Conservation (phyloP, 768 basidiomycete species). For the Tulasnella sp. region DNA sequence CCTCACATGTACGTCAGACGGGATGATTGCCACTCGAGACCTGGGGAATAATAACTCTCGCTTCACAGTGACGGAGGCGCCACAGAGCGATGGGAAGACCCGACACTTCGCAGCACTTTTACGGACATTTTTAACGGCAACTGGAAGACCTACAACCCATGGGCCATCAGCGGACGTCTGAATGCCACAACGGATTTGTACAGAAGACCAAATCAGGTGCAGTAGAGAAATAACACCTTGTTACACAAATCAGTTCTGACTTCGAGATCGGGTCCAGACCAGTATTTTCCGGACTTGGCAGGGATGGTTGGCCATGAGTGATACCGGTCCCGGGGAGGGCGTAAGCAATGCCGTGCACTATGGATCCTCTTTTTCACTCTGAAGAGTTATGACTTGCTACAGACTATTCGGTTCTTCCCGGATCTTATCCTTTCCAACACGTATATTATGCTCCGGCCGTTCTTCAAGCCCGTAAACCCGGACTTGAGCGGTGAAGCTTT, state of each 20-base stretch:
- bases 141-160: slow-evolving; percentile 19
- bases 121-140: slow-evolving; percentile 19
- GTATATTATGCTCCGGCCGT: slow-evolving; percentile 63
- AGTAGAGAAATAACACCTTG: not conserved
- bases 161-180: slow-evolving; percentile 18
- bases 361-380: not conserved
- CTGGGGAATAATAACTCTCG: not conserved
- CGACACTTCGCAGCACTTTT: slow-evolving; percentile 18
- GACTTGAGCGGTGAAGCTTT: slow-evolving; percentile 1
- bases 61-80: slow-evolving; percentile 21
- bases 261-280: slow-evolving; percentile 14
- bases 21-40: not conserved
- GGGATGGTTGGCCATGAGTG: slow-evolving; percentile 64
- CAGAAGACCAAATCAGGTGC: slow-evolving; percentile 15
- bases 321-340: slow-evolving; percentile 58
- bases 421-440: slow-evolving; percentile 54
- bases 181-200: slow-evolving; percentile 14
- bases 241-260: not conserved
- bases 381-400: not conserved
- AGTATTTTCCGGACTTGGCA: slow-evolving; percentile 43
- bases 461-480: slow-evolving; percentile 42
- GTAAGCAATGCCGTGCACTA: not conserved
- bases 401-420: slow-evolving; percentile 42
- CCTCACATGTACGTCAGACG: slow-evolving; percentile 31
- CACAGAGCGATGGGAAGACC: slow-evolving; percentile 22